Evolutionary conservation across 345 rosid species (phyloP), one percentile per base, ranked within the genome.

Genomic region (Geranium rotundifolium): DNA sequence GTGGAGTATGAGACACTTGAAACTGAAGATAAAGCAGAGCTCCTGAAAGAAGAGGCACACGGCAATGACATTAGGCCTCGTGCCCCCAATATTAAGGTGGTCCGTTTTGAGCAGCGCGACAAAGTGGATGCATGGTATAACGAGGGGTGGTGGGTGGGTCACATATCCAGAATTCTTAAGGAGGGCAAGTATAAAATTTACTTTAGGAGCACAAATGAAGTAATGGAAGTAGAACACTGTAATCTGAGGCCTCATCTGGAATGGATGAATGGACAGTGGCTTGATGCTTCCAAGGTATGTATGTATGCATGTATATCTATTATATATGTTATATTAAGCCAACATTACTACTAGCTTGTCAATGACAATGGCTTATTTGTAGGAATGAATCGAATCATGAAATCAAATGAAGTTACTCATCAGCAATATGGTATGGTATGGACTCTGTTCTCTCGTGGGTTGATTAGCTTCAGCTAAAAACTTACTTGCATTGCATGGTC

Each of bases 111-210:
- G 37, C 54, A 56, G 57, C 65, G 65, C 6, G 69, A 71, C 60
- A 39, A 49, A 16, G 76, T 81, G 31, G 82, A 84, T 67, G 84
- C 74, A 68, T 84, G 84, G 89, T 76, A 67, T 69, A 79, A 73
- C 27, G 84, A 84, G 18, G 86, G 84, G 29, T 80, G 84, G 84
- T 80, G 81, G 84, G 64, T 69, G 19, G 86, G 86, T 55, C 61
- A 59, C 7, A 58, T 84, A 0, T 69, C 30, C 37, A 59, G 31
- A 61, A 63, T 71, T 57, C 60, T 56, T 1, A 19, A 49, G 19
- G 61, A 56, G 49, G 58, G 59, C 23, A 75, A 63, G 60, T 78
- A 82, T 57, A 64, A 16, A 16, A 82, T 84, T 65, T 71, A 68
- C 50, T 82, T 84, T 69, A 29, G 62, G 20, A 68, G 67, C 5